These are phyloP conservation scores for Kazachstania taianensis DNA, from an alignment of 805 yeast species.

Conservation along the genomic window DNA sequence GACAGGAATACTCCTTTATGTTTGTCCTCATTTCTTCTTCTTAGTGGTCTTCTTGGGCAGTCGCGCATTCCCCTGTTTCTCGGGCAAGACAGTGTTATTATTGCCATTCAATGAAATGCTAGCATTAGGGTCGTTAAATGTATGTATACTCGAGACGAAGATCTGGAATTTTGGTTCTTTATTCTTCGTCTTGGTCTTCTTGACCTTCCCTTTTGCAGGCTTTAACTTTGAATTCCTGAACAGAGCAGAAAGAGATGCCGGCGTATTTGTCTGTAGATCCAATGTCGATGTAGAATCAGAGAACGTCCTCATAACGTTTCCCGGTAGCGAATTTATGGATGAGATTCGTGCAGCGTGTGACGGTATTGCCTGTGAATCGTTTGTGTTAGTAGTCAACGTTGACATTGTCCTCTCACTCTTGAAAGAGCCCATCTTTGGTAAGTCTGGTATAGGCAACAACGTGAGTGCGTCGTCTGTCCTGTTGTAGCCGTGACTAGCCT, in stretches of 20 bases:
- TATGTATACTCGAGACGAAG: conserved; percentile 27
- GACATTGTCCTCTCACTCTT: conserved; percentile 17
- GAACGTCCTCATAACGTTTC: not conserved
- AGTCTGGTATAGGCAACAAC: conserved; percentile 21
- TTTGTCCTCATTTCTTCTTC: too few species aligned
- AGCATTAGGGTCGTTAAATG: conserved; percentile 17
- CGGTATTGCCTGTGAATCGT: not conserved
- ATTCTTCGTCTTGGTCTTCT: conserved; percentile 14
- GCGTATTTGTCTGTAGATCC: not conserved
- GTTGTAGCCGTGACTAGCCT: conserved; percentile 7
- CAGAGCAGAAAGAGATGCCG: too few species aligned
- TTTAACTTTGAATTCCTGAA: conserved; percentile 1
- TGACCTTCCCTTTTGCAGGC: conserved; percentile 6
- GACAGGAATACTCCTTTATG: too few species aligned
- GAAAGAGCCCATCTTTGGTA: conserved; percentile 31
- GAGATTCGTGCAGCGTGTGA: not conserved
- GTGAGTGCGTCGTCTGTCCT: conserved; percentile 1
- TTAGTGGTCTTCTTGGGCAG: too few species aligned
- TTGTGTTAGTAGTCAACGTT: conserved; percentile 2
- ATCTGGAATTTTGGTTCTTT: conserved; percentile 29
- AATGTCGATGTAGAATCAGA: conserved; percentile 2
- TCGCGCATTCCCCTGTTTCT: too few species aligned
- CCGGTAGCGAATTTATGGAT: not conserved
- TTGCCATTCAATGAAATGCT: conserved; percentile 2
- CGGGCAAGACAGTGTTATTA: too few species aligned